A percentile compares a stretch with the other conserved stretches of the same genome.
Conservation (phyloP, 2,329 filamentous ascomycete genomes). For the Fusarium sp. region DNA sequence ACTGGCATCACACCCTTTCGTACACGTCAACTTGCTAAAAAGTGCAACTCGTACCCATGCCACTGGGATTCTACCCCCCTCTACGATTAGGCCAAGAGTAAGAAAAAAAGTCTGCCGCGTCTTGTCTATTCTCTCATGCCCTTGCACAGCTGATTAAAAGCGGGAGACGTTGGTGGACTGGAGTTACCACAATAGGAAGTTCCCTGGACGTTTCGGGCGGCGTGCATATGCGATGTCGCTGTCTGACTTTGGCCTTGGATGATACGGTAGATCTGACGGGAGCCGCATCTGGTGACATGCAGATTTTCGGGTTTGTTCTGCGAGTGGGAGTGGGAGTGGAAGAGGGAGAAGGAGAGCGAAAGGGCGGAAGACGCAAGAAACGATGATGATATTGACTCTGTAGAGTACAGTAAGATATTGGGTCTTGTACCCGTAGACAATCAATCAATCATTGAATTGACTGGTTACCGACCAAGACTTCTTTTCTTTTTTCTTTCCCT, state of each 20-base stretch:
- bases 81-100: background rate
- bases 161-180: background rate
- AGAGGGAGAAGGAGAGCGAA: background rate
- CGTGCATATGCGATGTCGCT: constrained; percentile 27
- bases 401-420: background rate
- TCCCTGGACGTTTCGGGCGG: constrained; percentile 13
- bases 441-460: background rate
- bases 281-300: constrained; percentile 31
- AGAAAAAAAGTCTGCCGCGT: background rate
- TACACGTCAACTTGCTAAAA: background rate
- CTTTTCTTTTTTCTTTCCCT: too few species aligned
- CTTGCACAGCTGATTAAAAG: constrained; percentile 24
- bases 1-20: constrained; percentile 22
- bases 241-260: constrained; percentile 4
- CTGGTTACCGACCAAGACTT: too few species aligned
- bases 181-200: background rate
- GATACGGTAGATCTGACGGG: constrained; percentile 21
- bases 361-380: background rate
- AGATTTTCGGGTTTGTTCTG: background rate
- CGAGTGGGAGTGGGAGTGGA: background rate
- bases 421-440: background rate
- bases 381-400: background rate
- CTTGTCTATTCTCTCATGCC: background rate
- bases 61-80: constrained; percentile 1
- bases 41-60: constrained; percentile 3